Base-by-base conservation (phyloP, 192 early-diverging fungal genomes). In the Coemansia sp. region DNA sequence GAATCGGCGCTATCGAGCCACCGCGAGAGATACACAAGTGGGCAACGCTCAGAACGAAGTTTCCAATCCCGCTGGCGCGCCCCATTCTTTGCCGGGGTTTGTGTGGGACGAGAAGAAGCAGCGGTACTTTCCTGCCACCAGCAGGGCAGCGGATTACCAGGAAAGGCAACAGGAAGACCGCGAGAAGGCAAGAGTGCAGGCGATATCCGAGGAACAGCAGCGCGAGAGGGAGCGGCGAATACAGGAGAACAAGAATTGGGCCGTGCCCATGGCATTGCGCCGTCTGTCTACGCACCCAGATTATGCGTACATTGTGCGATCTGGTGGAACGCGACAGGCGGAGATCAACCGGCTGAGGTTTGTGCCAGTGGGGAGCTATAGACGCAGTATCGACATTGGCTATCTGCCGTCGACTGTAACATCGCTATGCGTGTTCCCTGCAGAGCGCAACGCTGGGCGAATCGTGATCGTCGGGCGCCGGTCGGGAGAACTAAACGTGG, bases 91-190 rank as follows among this genome's bases (percentile, higher is more conserved):
- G 16, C 78, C 78, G 8, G 78, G 78, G 18, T 81, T 81, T 67
- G 66, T 76, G 35, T 81, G 73, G 73, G 73, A 81, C 38, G 67
- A 63, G 6, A 70, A 81, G 34, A 75, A 66, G 18, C 63, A 58
- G 33, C 69, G 73, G 39, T 81, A 81, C 46, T 81, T 81, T 34
- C 78, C 78, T 4, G 67, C 30, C 11, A 16, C 56, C 21, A 81
- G 66, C 33, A 66, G 78, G 4, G 71, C 78, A 15, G 62, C 78
- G 20, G 62, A 62, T 44, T 39, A 63, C 15, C 48, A 46, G 33
- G 67, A 66, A 66, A 59, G 56, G n/a, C 73, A 66, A 8, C 56
- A 68, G 21, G 58, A 69, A 55, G 52, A 67, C 20, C 73, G 73
- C 26, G 46, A 76, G 60, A 63, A 41, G 5, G 43, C 55, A 12